Percentiles rank a stretch among this genome's conserved stretches.
Conservation (phyloP, 371 early-diverging fungal genomes). For the Mortierella polycephala region DNA sequence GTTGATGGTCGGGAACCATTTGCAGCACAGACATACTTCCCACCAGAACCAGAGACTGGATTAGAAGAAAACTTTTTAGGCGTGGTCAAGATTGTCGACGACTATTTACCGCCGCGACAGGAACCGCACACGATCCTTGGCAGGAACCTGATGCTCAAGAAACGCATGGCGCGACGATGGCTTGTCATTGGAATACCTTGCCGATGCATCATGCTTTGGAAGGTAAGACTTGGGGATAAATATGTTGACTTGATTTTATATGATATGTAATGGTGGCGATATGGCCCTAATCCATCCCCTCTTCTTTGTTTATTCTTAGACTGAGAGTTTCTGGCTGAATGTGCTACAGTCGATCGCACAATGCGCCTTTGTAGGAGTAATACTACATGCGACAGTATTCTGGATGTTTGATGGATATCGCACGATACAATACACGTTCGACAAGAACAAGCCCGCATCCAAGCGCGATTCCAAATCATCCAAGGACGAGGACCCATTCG, state of each 20-base stretch:
- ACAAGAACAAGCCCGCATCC: background rate
- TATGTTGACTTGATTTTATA: background rate
- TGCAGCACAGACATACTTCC: conserved; percentile 44
- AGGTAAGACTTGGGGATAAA: conserved; percentile 4
- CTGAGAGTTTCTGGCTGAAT: background rate
- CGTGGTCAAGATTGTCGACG: conserved; percentile 53
- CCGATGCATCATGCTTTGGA: conserved; percentile 12
- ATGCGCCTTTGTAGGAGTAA: conserved; percentile 10
- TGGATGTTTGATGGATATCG: conserved; percentile 44
- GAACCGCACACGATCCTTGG: conserved; percentile 34
- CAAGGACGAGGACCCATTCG: conserved; percentile 25
- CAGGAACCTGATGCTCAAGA: conserved; percentile 47
- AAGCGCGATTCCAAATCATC: conserved; percentile 4
- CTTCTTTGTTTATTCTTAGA: background rate
- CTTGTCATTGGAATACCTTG: conserved; percentile 12
- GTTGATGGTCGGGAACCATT: conserved; percentile 25
- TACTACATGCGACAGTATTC: conserved; percentile 42
- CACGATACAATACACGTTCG: conserved; percentile 1
- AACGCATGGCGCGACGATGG: conserved; percentile 46
- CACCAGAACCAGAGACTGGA: conserved; percentile 48
- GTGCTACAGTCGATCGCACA: conserved; percentile 5
- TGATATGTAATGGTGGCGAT: background rate
- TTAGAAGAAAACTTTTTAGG: conserved; percentile 53
- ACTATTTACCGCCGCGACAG: conserved; percentile 27
- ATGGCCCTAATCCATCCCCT: background rate